These are phyloP conservation scores for Rosa persica DNA, from an alignment of 306 rosid genomes.

Conservation along the genomic window DNA sequence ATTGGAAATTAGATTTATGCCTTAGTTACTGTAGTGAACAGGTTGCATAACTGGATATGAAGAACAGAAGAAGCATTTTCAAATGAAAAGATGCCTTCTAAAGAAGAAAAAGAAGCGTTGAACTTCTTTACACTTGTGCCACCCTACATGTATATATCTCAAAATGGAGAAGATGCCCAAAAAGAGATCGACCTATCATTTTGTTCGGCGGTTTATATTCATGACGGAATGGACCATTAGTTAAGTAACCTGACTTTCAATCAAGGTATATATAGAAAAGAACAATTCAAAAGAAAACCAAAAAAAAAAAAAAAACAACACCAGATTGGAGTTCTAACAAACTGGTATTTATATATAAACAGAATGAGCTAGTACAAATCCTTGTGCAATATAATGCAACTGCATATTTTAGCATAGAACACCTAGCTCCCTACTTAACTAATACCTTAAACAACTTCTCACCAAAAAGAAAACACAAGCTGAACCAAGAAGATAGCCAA, in stretches of 20 bases:
- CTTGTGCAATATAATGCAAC: not conserved
- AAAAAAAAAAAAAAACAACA: too few relatives aligned
- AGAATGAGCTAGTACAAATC: not conserved
- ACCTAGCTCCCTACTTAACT: not conserved
- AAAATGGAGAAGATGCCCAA: too few relatives aligned
- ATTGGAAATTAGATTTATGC: too few relatives aligned
- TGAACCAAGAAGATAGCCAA: conserved; percentile 31
- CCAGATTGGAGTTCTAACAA: not conserved
- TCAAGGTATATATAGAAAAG: not conserved
- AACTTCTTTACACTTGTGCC: too few relatives aligned
- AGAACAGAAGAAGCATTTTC: too few relatives aligned
- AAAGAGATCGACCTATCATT: too few relatives aligned
- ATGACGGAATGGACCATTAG: not conserved
- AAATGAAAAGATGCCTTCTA: too few relatives aligned
- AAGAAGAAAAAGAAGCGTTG: too few relatives aligned
- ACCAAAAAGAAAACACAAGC: conserved; percentile 27
- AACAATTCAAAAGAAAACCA: not conserved
- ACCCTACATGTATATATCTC: too few relatives aligned
- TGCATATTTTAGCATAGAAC: conserved; percentile 17
- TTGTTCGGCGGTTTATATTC: not conserved
- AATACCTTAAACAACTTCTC: not conserved
- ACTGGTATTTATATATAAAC: not conserved
- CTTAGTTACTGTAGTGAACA: too few relatives aligned
- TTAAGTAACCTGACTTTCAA: not conserved
- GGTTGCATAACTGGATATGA: too few relatives aligned